Evolutionary conservation across 2,329 filamentous ascomycete genomes (phyloP).

Genomic region (Periconia sp.): DNA sequence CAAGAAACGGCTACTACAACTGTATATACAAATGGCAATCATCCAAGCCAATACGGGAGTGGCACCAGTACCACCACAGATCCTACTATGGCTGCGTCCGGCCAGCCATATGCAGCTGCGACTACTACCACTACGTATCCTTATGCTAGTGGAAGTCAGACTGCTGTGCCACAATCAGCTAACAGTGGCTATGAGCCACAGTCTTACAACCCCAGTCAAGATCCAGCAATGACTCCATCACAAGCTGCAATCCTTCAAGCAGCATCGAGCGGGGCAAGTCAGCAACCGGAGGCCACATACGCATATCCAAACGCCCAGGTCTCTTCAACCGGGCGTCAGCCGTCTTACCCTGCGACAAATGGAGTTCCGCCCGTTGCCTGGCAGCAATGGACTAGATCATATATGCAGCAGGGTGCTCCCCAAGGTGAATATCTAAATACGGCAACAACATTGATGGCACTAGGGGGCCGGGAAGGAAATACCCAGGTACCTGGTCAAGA

Average conservation of each 20-base stretch:
- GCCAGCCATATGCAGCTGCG: conserved; percentile 27
- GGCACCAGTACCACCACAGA: conserved; percentile 23
- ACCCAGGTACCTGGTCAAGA: conserved; percentile 27
- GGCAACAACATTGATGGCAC: conserved; percentile 47
- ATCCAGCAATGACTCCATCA: conserved; percentile 32
- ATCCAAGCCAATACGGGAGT: conserved; percentile 31
- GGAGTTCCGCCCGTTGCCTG: conserved; percentile 37
- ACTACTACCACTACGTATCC: conserved; percentile 21
- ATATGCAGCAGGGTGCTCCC: conserved; percentile 31
- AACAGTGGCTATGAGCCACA: conserved; percentile 33
- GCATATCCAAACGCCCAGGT: conserved; percentile 26
- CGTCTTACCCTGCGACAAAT: conserved; percentile 33
- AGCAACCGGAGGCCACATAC: conserved; percentile 29
- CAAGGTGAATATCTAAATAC: conserved; percentile 45
- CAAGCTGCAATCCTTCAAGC: conserved; percentile 37
- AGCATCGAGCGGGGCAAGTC: conserved; percentile 23
- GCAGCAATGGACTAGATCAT: conserved; percentile 43
- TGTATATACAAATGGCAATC: conserved; percentile 30
- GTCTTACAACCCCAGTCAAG: conserved; percentile 31
- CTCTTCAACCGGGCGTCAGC: conserved; percentile 22
- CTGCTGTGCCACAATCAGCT: conserved; percentile 26
- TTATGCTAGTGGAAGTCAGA: conserved; percentile 31
- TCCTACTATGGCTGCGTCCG: conserved; percentile 24
- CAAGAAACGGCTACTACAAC: conserved; percentile 23
- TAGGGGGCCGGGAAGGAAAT: conserved; percentile 37